phyloP scores from a whole-genome alignment of 2,329 filamentous ascomycete species.

The Gnomoniopsis sp. region DNA sequence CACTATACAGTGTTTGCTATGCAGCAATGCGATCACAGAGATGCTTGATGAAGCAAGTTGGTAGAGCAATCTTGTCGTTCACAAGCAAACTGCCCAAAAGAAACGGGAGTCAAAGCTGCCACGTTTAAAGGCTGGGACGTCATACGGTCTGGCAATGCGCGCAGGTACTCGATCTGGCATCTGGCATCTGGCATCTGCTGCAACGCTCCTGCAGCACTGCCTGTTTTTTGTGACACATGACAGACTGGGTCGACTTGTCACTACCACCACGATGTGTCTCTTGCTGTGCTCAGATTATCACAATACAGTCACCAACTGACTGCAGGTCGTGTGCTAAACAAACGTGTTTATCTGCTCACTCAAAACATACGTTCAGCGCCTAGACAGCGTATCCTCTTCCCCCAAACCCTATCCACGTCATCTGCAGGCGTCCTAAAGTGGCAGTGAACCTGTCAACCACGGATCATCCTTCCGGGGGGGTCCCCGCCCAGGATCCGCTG shows the following conservation, averaged over 20 bases:
- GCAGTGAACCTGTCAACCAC: neutral
- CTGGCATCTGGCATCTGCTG: neutral
- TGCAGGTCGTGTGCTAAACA: too few species aligned
- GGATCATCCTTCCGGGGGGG: neutral
- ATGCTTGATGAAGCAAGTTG: neutral
- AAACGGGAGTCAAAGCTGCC: neutral
- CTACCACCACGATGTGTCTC: too few species aligned
- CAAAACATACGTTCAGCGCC: too few species aligned
- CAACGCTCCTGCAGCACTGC: too few species aligned
- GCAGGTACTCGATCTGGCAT: neutral
- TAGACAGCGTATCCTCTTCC: too few species aligned
- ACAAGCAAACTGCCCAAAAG: neutral
- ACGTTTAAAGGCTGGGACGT: neutral
- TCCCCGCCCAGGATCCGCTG: neutral
- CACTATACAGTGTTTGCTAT: neutral
- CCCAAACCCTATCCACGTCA: neutral
- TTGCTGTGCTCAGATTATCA: too few species aligned
- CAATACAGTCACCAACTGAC: too few species aligned
- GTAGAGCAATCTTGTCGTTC: neutral
- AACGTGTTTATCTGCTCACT: too few species aligned
- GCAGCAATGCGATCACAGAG: neutral
- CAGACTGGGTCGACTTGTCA: too few species aligned
- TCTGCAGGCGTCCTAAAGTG: conserved; percentile 10
- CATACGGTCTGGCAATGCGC: neutral
- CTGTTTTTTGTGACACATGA: too few species aligned